Base-by-base conservation (phyloP, 2,329 filamentous ascomycete genomes). In the Juglanconis sp. region DNA sequence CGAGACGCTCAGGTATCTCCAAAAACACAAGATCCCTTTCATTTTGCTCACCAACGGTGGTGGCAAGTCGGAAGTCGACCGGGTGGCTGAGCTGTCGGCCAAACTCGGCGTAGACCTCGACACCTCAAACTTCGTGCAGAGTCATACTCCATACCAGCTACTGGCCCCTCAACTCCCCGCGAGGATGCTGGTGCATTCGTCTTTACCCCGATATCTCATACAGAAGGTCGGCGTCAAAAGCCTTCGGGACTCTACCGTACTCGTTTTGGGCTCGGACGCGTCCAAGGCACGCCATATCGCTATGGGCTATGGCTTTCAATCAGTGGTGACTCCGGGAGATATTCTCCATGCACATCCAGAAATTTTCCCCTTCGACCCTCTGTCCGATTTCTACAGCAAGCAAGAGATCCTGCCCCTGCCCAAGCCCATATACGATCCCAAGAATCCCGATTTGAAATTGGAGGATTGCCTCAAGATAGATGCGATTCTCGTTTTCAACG, bases 1-100 rank as follows among this genome's bases (percentile, higher is more conserved):
- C 1, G 82, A 90, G 69, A 84, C 92, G 13, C 82, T 99, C 24
- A 77, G 80, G 35, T 88, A 87, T 68, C 86, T 98, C 24, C 86
- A 92, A 67, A 76, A 82, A 51, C 82, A 92, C 69, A 81, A 84
- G 51, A 91, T 97, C 50, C 93, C 93, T 11, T 98, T 96, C 76
- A 94, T 99, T 68, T 85, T 99, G 38, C 81, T 99, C 64, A 99
- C 95, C 61, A 99, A 99, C 75, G 95, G 95, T 67, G 95, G 95
- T 47, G 95, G 95, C 60, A 92, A 89, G 70, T 85, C 87, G 64
- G 94, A 98, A 75, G 79, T 78, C 3, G 87, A 90, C 61, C 85
- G 91, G 17, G 88, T 92, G 35, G 78, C 78, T 7, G 88, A 93
- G 63, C 80, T 96, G 56, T 87, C 84, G 66, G 72, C 81, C 48